phyloP scores from a whole-genome alignment of 257 asterid genomes.

The Nicotiana noctiflora region DNA sequence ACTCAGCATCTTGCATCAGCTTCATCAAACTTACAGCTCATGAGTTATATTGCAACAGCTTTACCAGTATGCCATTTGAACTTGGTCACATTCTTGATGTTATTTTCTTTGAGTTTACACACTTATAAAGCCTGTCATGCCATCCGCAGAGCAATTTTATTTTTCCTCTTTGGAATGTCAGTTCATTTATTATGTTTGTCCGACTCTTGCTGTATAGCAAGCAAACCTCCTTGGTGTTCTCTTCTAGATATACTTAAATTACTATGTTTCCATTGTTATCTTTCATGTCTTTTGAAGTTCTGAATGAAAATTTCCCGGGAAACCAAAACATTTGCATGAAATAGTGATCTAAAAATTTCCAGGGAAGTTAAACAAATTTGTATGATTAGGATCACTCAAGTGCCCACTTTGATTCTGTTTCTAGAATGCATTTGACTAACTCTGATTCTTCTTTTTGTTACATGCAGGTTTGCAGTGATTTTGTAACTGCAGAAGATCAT shows the following conservation, averaged over 20 bases:
- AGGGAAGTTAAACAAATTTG: too few species aligned
- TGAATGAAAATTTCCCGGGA: too few species aligned
- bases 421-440: background rate
- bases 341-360: too few species aligned
- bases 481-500: constrained; percentile 1
- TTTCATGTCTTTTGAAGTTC: background rate
- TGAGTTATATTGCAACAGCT: background rate
- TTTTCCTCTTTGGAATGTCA: background rate
- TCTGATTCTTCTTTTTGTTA: background rate
- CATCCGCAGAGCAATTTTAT: background rate
- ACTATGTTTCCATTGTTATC: background rate
- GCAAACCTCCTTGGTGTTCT: background rate
- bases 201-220: background rate
- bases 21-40: background rate
- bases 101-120: background rate
- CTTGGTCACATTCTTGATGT: background rate
- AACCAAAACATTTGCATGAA: too few species aligned
- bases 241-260: background rate
- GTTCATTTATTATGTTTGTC: background rate
- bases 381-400: background rate
- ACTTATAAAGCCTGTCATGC: background rate
- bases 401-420: background rate
- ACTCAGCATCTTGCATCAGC: background rate
- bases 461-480: constrained; percentile 9
- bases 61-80: background rate